A percentile compares a stretch with the other conserved stretches of the same genome.
Evolutionary conservation across 768 basidiomycete species (phyloP).

Genomic region (Boletus coccyginus): DNA sequence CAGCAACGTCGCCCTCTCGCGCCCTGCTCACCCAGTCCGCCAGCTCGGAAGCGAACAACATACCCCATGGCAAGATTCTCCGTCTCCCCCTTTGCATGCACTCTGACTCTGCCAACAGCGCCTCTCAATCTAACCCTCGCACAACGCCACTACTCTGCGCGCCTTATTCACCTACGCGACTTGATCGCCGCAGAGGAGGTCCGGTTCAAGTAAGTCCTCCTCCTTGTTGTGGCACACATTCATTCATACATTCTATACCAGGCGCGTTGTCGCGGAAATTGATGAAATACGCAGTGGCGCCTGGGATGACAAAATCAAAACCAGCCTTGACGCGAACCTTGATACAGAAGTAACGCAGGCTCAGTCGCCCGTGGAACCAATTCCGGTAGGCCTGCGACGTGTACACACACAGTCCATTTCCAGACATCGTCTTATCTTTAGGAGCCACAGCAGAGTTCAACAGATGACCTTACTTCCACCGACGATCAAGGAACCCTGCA

Average conservation of each 20-base stretch:
- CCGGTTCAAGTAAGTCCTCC: constrained; percentile 64
- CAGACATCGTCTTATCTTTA: background rate
- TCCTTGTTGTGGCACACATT: background rate
- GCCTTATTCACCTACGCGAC: constrained; percentile 69
- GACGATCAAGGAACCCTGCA: background rate
- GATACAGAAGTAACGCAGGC: background rate
- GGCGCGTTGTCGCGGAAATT: constrained; percentile 69
- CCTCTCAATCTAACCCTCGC: constrained; percentile 66
- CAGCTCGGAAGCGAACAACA: constrained; percentile 49
- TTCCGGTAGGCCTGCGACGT: constrained; percentile 9
- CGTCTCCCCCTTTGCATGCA: background rate
- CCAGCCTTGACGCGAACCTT: constrained; percentile 24
- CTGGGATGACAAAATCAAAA: constrained; percentile 55
- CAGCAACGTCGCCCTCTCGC: background rate
- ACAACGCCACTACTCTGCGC: constrained; percentile 65
- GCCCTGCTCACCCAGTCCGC: background rate
- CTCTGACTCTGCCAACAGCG: constrained; percentile 41
- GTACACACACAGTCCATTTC: background rate
- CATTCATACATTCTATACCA: constrained; percentile 24
- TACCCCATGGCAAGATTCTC: constrained; percentile 48
- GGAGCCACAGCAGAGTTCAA: constrained; percentile 9
- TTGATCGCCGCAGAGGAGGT: constrained; percentile 71
- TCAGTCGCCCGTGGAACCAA: background rate
- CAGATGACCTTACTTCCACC: background rate
- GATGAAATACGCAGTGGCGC: constrained; percentile 68